Evolutionary conservation across 2,329 filamentous ascomycete genomes (phyloP), one percentile per base, ranked within the genome.

Genomic region (Aspergillus tubingensis): DNA sequence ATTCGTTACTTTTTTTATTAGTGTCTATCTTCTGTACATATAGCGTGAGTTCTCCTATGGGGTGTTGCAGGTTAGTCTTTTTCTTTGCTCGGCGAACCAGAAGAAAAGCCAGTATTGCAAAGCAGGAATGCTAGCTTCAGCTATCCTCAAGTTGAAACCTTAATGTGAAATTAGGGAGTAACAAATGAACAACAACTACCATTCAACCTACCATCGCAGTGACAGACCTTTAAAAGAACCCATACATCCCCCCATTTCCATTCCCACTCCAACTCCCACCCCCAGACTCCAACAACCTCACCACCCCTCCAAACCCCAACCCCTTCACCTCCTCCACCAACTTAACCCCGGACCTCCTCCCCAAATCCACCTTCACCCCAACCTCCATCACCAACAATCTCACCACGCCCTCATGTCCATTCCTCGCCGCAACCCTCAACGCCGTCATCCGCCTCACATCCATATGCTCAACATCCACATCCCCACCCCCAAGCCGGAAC

Each of bases 1-100:
- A 71, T 70, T 72, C 69, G 70, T 68, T 70, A 6, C n/a, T 73
- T 44, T 44, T 21, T 72, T 70, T 72, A 23, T 23, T 70, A 70
- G 67, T 70, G 68, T 70, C 70, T 66, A 68, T 72, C 70, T 71
- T 65, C 67, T 76, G 69, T 79, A 78, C 70, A 78, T 79, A 79
- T 77, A 79, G 71, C 75, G 70, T 36, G 32, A 36, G 71, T 72
- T 13, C 68, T 71, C 65, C 66, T 69, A 67, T 27, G 47, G 47
- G 25, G 30, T 5, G 32, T 36, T 36, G 32, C 32, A 11, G 32
- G 32, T 36, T 36, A 36, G 32, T 36, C 32, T 36, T 36, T 32
- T 36, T 13, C 11, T 36, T 36, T 36, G 32, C 32, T 36, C 25
- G 32, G 32, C 32, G 32, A 36, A 27, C 25, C 25, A 27, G 25